Conservation (phyloP, 2,329 filamentous ascomycete genomes). For the Trichoderma sp. region DNA sequence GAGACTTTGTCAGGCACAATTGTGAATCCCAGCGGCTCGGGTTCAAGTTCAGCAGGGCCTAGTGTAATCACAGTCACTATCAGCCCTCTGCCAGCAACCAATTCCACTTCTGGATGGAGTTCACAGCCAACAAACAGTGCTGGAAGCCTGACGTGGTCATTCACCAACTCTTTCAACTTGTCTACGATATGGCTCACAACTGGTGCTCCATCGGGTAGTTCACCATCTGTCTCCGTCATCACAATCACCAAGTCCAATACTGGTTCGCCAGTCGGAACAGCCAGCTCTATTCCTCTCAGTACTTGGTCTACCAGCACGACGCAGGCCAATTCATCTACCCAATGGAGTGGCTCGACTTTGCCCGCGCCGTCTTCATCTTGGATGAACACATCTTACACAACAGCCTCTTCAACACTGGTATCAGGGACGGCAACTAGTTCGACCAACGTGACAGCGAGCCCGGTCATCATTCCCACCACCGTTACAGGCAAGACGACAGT, state of each 20-base stretch:
- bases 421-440: neutral
- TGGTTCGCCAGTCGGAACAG: neutral
- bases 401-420: neutral
- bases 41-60: neutral
- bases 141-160: slow-evolving; percentile 13
- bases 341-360: neutral
- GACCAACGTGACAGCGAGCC: neutral
- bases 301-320: neutral
- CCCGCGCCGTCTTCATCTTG: neutral
- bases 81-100: slow-evolving; percentile 15
- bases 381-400: neutral
- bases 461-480: neutral
- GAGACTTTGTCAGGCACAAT: slow-evolving; percentile 6
- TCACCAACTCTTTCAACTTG: slow-evolving; percentile 13
- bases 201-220: neutral
- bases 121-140: neutral
- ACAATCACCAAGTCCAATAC: neutral
- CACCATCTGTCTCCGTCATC: neutral
- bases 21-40: neutral
- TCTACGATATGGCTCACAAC: slow-evolving; percentile 11
- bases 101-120: neutral
- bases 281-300: neutral
- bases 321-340: neutral
- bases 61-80: slow-evolving; percentile 10
- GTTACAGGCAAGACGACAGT: neutral